Conservation (phyloP, 192 early-diverging fungal genomes). For the Coemansia guatemalensis region DNA sequence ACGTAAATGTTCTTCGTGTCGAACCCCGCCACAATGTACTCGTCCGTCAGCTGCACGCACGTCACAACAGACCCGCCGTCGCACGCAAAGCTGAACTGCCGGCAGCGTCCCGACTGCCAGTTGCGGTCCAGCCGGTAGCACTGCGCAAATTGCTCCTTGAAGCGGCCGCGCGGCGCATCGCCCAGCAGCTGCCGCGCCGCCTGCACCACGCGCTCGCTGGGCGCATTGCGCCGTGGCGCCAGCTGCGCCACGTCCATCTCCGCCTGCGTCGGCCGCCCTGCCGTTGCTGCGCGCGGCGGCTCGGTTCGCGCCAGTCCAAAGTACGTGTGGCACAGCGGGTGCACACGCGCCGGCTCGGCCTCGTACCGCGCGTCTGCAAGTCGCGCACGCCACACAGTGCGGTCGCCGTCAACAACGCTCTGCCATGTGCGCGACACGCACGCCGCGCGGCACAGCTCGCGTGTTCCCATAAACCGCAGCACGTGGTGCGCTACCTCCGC, state of each 20-base stretch:
- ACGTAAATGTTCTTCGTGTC: slow-evolving; percentile 94
- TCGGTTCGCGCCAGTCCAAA: slow-evolving; percentile 40
- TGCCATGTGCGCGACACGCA: slow-evolving; percentile 83
- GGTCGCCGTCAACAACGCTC: slow-evolving; percentile 69
- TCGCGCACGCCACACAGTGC: slow-evolving; percentile 43
- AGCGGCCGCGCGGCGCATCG: slow-evolving; percentile 50
- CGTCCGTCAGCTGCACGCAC: slow-evolving; percentile 94
- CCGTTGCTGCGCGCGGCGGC: slow-evolving; percentile 18
- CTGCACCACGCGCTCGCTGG: neutral
- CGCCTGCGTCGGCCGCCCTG: slow-evolving; percentile 10
- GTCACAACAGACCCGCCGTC: slow-evolving; percentile 87
- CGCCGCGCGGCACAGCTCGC: slow-evolving; percentile 75
- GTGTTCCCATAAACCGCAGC: slow-evolving; percentile 79
- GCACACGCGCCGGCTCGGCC: slow-evolving; percentile 21
- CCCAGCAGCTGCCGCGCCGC: slow-evolving; percentile 10
- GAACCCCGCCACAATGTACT: slow-evolving; percentile 92
- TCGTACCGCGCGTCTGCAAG: slow-evolving; percentile 42
- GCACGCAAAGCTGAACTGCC: slow-evolving; percentile 77
- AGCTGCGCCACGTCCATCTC: slow-evolving; percentile 36
- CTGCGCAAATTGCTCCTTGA: slow-evolving; percentile 77
- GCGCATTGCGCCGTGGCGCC: slow-evolving; percentile 17
- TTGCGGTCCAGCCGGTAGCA: slow-evolving; percentile 80
- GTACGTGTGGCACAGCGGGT: slow-evolving; percentile 42
- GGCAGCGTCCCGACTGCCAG: slow-evolving; percentile 76
- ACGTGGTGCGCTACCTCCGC: slow-evolving; percentile 72